Base-by-base conservation (phyloP, 1,139 yeast genomes). In the Debaryomycetaceae sp. region DNA sequence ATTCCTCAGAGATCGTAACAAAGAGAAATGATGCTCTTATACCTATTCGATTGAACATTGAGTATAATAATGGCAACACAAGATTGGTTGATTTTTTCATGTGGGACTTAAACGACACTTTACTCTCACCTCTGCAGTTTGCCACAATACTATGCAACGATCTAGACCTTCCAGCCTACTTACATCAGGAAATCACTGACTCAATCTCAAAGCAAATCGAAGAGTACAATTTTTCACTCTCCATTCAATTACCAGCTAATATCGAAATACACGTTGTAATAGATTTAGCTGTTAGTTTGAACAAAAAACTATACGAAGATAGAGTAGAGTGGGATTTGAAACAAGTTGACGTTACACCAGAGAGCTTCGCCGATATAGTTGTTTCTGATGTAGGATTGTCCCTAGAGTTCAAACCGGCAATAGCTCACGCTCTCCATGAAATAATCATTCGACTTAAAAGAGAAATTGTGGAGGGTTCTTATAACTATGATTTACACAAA, bases 311-410 rank as follows among this genome's bases (percentile, higher is more conserved):
- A 41, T 89, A 85, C 57, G 96, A 91, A 56, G 99, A 93, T 66
- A 86, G 87, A 59, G 85, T 93, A 53, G 99, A 93, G 63, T 93
- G 99, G 98, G 96, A 93, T 59, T 70, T 93, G 48, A 73, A 68
- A 27, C 82, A 83, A 51, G 71, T 75, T n/a, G 68, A 74, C 1
- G 62, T 86, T 6, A 81, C 95, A 0, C 97, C 99, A 0, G 97
- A 90, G 59, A 69, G 69, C 42, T 93, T 93, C 69, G 96, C 98
- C 0, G 80, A 76, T 50, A 78, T 78, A 4, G 90, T 91, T 2
- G 97, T 89, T 4, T 76, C 81, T 36, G 99, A 93, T 56, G 66
- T 93, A 62, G 97, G 97, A 0, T 69, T 93, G 27, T 72, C 85
- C 1, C 78, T 90, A 41, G 99, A 95, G 61, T 93, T 93, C 59